Conservation (phyloP, 83 land plant species). For the Picea abies region DNA sequence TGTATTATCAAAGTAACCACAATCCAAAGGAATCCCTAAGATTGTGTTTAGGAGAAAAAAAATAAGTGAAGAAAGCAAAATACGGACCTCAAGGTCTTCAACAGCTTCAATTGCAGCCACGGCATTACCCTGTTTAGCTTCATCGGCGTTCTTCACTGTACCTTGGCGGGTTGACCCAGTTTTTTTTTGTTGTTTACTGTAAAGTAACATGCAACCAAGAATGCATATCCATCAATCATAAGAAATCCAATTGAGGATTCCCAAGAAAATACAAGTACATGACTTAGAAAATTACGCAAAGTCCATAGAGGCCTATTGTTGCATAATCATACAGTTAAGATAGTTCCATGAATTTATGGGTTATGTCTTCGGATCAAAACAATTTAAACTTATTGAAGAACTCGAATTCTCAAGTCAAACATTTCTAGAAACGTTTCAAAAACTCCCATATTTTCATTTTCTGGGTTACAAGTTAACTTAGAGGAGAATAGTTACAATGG, state of each 20-base stretch:
- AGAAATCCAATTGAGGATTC: too few species aligned
- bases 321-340: too few species aligned
- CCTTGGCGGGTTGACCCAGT: conserved; percentile 26
- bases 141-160: conserved; percentile 54
- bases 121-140: conserved; percentile 29
- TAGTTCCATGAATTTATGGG: neutral
- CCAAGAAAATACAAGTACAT: too few species aligned
- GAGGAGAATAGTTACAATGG: neutral
- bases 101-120: conserved; percentile 20
- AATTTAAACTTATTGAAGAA: neutral
- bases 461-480: neutral
- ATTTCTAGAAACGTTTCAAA: neutral
- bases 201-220: neutral
- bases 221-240: neutral
- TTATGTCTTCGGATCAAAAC: neutral
- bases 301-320: too few species aligned
- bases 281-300: too few species aligned
- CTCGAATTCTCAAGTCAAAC: neutral
- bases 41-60: neutral
- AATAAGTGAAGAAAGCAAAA: neutral
- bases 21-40: conserved; percentile 2
- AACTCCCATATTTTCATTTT: neutral
- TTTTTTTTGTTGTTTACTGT: conserved; percentile 51
- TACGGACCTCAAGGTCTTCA: conserved; percentile 64
- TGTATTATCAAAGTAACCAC: neutral